phyloP scores from a whole-genome alignment of 768 basidiomycete genomes.

The Pleurotus citrinopileatus region DNA sequence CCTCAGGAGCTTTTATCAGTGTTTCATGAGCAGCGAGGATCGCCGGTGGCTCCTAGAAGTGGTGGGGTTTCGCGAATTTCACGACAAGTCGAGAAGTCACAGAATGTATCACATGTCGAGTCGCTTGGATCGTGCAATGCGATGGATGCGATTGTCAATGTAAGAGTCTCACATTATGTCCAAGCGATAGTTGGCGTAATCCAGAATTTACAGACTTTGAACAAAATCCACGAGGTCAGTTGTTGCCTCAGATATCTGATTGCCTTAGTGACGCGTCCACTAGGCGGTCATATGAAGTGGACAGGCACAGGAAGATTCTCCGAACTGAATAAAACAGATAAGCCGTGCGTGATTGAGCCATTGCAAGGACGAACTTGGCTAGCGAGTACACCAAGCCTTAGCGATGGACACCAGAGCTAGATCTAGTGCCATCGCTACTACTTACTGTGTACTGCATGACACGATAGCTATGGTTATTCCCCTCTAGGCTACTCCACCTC shows the following conservation, averaged over 20 bases:
- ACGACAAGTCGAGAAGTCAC: neutral
- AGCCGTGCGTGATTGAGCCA: too few relatives aligned
- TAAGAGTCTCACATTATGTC: conserved; percentile 19
- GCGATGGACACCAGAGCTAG: too few relatives aligned
- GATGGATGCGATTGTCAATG: conserved; percentile 38
- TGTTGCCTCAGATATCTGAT: neutral
- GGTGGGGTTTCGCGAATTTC: too few relatives aligned
- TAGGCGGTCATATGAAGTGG: conserved; percentile 49
- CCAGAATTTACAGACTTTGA: conserved; percentile 36
- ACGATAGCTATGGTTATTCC: too few relatives aligned
- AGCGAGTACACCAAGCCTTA: neutral
- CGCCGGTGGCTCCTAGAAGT: too few relatives aligned
- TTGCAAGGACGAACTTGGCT: too few relatives aligned
- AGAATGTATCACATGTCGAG: neutral
- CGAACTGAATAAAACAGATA: too few relatives aligned
- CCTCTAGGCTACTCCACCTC: neutral
- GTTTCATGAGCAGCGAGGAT: too few relatives aligned
- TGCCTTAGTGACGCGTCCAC: neutral
- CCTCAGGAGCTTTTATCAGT: neutral
- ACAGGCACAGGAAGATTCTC: too few relatives aligned
- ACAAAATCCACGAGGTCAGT: conserved; percentile 46
- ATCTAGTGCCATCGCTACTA: too few relatives aligned
- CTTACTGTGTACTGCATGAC: too few relatives aligned
- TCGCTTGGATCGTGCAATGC: neutral
- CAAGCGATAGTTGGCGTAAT: neutral